Evolutionary conservation across 441 rosid species (phyloP).

Genomic region (Erodium moschatum): DNA sequence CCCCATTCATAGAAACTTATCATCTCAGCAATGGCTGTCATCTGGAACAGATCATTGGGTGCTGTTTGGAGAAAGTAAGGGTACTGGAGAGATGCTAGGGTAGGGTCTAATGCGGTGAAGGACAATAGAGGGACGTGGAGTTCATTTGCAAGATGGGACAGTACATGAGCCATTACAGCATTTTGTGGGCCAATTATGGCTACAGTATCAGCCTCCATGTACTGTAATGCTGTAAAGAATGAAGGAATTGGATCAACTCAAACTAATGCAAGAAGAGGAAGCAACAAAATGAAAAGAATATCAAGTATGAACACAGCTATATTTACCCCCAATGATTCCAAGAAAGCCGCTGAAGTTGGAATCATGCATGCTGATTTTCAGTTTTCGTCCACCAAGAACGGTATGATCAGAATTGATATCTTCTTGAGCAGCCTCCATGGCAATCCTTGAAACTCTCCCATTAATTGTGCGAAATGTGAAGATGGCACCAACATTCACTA

Average conservation of each 20-base stretch:
- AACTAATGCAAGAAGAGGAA: too few species aligned
- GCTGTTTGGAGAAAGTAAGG: conserved; percentile 74
- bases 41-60: conserved; percentile 66
- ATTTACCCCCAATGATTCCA: conserved; percentile 56
- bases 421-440: conserved; percentile 56
- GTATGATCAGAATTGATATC: conserved; percentile 65
- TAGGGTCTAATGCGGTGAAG: conserved; percentile 74
- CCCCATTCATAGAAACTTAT: conserved; percentile 67
- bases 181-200: conserved; percentile 84
- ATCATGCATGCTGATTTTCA: conserved; percentile 46
- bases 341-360: conserved; percentile 55
- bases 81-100: conserved; percentile 62
- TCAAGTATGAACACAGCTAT: conserved; percentile 1
- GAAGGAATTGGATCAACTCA: too few species aligned
- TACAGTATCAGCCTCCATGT: conserved; percentile 61
- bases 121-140: conserved; percentile 66
- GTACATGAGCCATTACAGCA: conserved; percentile 61
- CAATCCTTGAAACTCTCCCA: conserved; percentile 62
- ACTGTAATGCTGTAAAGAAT: conserved; percentile 43
- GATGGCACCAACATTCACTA: conserved; percentile 48
- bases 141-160: conserved; percentile 52
- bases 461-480: conserved; percentile 38
- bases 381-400: conserved; percentile 48
- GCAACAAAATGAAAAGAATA: too few species aligned
- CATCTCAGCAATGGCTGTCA: conserved; percentile 73